These are phyloP conservation scores for Cymbidium sinense DNA, from an alignment of 106 monocot species.

Conservation along the genomic window DNA sequence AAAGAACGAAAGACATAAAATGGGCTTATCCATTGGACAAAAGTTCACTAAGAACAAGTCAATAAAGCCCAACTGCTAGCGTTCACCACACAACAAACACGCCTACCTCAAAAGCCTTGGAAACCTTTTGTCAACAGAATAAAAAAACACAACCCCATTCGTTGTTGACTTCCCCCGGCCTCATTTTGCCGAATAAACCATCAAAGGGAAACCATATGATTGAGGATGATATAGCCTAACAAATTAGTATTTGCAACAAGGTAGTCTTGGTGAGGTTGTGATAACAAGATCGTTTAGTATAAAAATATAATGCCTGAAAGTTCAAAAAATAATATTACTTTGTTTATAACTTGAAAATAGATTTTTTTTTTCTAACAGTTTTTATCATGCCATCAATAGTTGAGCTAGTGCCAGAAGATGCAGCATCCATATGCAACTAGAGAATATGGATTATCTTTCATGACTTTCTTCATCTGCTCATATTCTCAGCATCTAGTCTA, in stretches of 20 bases:
- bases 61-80: background rate
- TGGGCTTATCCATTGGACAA: background rate
- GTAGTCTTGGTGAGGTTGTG: background rate
- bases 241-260: background rate
- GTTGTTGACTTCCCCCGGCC: background rate
- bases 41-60: background rate
- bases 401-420: no score
- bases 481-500: background rate
- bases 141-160: background rate
- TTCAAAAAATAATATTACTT: background rate
- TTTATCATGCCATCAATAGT: no score
- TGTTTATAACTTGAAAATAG: background rate
- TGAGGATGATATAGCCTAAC: background rate
- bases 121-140: background rate
- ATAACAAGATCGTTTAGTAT: background rate
- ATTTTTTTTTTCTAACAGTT: no score
- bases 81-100: background rate
- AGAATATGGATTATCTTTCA: background rate
- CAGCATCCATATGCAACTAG: background rate
- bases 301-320: slow-evolving; percentile 1
- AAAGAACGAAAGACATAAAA: background rate
- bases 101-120: background rate
- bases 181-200: background rate
- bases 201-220: background rate
- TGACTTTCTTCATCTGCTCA: background rate